Conservation (phyloP, 257 asterid species). For the Misopates orontium region DNA sequence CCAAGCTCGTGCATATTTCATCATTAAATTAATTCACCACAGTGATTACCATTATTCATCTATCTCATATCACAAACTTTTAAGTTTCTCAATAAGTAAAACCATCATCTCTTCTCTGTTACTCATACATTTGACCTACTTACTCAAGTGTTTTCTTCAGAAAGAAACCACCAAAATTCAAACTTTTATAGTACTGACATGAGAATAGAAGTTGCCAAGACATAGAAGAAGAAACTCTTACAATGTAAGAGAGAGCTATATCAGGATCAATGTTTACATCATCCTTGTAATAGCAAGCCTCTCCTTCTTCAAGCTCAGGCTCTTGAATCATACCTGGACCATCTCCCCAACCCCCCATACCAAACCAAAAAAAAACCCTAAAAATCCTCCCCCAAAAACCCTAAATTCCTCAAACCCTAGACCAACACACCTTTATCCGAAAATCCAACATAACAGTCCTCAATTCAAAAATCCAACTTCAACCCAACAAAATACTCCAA, state of each 20-base stretch:
- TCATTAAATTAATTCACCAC: background rate
- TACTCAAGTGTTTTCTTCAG: conserved; percentile 10
- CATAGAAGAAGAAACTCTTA: conserved; percentile 52
- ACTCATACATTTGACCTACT: conserved; percentile 7
- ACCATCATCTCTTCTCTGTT: conserved; percentile 12
- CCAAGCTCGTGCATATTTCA: background rate
- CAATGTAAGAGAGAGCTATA: conserved; percentile 80
- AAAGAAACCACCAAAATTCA: conserved; percentile 24
- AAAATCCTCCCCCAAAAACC: conserved; percentile 37
- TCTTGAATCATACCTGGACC: conserved; percentile 52
- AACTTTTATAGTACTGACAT: conserved; percentile 4
- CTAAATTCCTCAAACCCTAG: conserved; percentile 53
- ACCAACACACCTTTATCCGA: conserved; percentile 49
- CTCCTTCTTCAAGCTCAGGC: conserved; percentile 91
- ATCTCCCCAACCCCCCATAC: conserved; percentile 38
- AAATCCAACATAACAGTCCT: conserved; percentile 72
- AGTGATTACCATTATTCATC: conserved; percentile 2
- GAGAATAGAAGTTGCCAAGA: conserved; percentile 22
- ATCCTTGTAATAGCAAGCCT: conserved; percentile 54
- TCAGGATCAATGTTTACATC: conserved; percentile 73
- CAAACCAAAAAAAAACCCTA: conserved; percentile 29
- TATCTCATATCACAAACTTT: no score
- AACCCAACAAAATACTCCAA: conserved; percentile 39
- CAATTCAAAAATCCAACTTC: conserved; percentile 40
- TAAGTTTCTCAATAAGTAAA: conserved; percentile 18